Conservation (phyloP, 805 yeast species). For the Aciculoconidium aculeatum region DNA sequence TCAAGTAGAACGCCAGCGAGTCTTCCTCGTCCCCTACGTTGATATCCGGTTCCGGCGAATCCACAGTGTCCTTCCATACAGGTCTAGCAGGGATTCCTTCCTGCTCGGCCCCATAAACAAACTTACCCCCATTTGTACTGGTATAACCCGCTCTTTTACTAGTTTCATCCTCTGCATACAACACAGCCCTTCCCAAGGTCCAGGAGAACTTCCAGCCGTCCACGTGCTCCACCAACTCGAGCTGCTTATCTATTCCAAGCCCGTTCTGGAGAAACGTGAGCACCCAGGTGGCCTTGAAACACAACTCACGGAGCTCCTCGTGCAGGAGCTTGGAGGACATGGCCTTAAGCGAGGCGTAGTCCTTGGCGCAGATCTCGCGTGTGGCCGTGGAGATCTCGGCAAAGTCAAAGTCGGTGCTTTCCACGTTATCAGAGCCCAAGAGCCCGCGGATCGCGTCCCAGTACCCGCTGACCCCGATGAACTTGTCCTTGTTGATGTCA, state of each 20-base stretch:
- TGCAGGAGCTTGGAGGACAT: too few relatives aligned
- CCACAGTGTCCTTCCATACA: neutral
- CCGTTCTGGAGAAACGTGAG: constrained; percentile 54
- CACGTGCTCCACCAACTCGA: constrained; percentile 35
- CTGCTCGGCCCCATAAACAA: constrained; percentile 50
- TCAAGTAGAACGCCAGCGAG: constrained; percentile 39
- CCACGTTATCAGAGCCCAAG: constrained; percentile 2
- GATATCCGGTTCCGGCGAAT: constrained; percentile 2
- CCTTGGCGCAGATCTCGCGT: constrained; percentile 40
- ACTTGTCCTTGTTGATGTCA: constrained; percentile 50
- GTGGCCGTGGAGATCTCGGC: too few relatives aligned
- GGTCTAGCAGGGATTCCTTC: constrained; percentile 40
- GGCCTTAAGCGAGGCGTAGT: constrained; percentile 32
- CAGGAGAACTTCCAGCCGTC: constrained; percentile 45
- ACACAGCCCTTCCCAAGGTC: constrained; percentile 56
- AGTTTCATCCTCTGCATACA: constrained; percentile 46
- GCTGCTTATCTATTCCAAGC: constrained; percentile 40
- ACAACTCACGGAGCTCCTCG: constrained; percentile 45
- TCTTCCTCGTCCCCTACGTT: too few relatives aligned
- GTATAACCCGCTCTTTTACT: constrained; percentile 39
- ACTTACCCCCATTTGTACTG: constrained; percentile 43
- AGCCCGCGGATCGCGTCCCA: constrained; percentile 56
- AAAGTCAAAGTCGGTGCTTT: too few relatives aligned
- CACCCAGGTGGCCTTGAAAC: constrained; percentile 60
- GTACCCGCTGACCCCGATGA: constrained; percentile 63